Conservation (phyloP, 352 stramenopile species). For the Plasmopara muralis region DNA sequence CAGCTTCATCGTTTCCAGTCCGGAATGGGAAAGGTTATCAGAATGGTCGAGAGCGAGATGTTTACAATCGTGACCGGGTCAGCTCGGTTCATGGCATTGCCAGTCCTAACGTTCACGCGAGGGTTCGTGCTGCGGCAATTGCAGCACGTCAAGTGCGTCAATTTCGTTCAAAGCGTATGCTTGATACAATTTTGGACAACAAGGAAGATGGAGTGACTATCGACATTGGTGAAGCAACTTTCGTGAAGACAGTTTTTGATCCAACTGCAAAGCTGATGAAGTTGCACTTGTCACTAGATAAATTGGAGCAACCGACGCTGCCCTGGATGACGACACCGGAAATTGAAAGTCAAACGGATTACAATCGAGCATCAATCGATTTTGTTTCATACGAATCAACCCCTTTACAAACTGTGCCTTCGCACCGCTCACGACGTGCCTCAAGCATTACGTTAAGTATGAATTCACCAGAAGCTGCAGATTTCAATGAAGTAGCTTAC, state of each 20-base stretch:
- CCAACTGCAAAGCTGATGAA: slow-evolving; percentile 43
- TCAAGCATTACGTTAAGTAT: slow-evolving; percentile 59
- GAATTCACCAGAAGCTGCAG: slow-evolving; percentile 52
- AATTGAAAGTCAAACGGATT: not conserved
- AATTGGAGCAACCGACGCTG: slow-evolving; percentile 22
- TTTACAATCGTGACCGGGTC: slow-evolving; percentile 13
- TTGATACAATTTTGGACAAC: slow-evolving; percentile 5
- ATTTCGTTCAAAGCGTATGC: slow-evolving; percentile 22
- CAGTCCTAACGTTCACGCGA: slow-evolving; percentile 21
- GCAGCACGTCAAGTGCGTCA: slow-evolving; percentile 44
- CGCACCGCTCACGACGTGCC: slow-evolving; percentile 21
- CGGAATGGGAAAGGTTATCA: slow-evolving; percentile 19
- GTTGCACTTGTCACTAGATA: slow-evolving; percentile 46
- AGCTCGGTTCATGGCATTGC: slow-evolving; percentile 18
- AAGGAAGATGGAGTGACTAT: not conserved
- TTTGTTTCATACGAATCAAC: not conserved
- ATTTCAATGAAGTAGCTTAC: slow-evolving; percentile 67
- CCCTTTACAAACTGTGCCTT: slow-evolving; percentile 5
- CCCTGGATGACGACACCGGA: slow-evolving; percentile 33
- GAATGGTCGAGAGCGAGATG: not conserved
- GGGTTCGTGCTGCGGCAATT: slow-evolving; percentile 38
- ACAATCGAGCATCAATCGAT: not conserved
- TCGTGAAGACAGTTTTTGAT: slow-evolving; percentile 9
- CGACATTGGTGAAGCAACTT: slow-evolving; percentile 13
- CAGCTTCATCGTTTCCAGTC: slow-evolving; percentile 19